Percentiles rank a stretch among this genome's conserved stretches.
Conservation (phyloP, 1,139 yeast species). For the Lodderomyces jiufengensis region DNA sequence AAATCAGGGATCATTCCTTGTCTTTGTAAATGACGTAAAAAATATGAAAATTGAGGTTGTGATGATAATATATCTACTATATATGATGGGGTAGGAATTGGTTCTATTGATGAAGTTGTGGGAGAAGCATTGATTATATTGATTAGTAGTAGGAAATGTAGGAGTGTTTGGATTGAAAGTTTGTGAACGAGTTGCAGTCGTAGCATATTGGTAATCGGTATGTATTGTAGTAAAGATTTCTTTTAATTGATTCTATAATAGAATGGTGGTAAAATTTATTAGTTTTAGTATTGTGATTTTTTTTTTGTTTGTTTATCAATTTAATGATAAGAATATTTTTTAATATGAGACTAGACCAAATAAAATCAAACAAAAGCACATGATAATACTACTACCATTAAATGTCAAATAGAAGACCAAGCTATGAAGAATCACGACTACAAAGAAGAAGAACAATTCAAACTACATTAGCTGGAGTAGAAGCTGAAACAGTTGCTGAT, state of each 20-base stretch:
- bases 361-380: no score
- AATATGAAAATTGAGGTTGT: slow-evolving; percentile 68
- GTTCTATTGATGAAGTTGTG: slow-evolving; percentile 8
- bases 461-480: slow-evolving; percentile 17
- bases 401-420: slow-evolving; percentile 1
- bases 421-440: slow-evolving; percentile 7
- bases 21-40: slow-evolving; percentile 63
- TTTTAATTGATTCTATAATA: no score
- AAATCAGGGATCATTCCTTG: slow-evolving; percentile 66
- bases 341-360: no score
- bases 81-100: slow-evolving; percentile 39
- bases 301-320: not conserved
- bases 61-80: slow-evolving; percentile 75
- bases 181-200: not conserved
- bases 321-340: not conserved
- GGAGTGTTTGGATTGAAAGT: not conserved
- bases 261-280: no score
- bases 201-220: not conserved
- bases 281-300: no score
- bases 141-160: not conserved
- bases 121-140: not conserved
- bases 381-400: no score
- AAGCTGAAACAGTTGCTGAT: slow-evolving; percentile 21
- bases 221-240: not conserved
- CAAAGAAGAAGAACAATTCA: slow-evolving; percentile 18